Conservation (phyloP, 148 eudicot genomes). For the Nepenthes gracilis region DNA sequence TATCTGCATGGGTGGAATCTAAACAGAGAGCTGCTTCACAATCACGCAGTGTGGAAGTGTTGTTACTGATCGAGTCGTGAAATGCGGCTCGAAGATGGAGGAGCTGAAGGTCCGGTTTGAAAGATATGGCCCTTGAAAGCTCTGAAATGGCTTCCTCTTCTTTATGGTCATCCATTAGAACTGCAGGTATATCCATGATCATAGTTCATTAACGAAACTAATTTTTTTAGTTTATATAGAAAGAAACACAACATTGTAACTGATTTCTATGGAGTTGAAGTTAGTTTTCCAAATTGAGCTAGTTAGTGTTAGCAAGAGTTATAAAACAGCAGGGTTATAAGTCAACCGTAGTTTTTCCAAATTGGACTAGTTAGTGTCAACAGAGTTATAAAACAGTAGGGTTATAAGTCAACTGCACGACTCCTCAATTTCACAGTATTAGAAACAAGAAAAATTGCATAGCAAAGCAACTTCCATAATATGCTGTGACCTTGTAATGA, state of each 20-base stretch:
- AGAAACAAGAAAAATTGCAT: too few relatives aligned
- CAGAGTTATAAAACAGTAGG: too few relatives aligned
- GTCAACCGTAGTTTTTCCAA: too few relatives aligned
- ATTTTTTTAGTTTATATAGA: neutral
- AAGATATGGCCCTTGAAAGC: conserved; percentile 52
- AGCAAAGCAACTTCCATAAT: too few relatives aligned
- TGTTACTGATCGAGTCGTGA: conserved; percentile 50
- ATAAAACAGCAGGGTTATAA: too few relatives aligned
- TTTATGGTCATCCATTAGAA: conserved; percentile 66
- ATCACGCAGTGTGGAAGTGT: conserved; percentile 30
- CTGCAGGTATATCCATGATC: conserved; percentile 21
- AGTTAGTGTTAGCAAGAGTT: too few relatives aligned
- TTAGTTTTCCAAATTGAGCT: too few relatives aligned
- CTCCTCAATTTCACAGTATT: too few relatives aligned
- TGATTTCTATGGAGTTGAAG: too few relatives aligned
- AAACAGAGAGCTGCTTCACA: conserved; percentile 71
- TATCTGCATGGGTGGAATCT: conserved; percentile 44
- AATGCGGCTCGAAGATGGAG: conserved; percentile 71
- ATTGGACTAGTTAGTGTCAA: too few relatives aligned
- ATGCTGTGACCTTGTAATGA: too few relatives aligned
- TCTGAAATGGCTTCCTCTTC: conserved; percentile 58
- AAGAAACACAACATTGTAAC: neutral
- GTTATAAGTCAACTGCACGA: too few relatives aligned
- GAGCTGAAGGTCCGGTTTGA: conserved; percentile 60
- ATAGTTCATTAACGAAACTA: neutral